Base-by-base conservation (phyloP, 2,329 filamentous ascomycete species). In the Achaetomium macrosporum region DNA sequence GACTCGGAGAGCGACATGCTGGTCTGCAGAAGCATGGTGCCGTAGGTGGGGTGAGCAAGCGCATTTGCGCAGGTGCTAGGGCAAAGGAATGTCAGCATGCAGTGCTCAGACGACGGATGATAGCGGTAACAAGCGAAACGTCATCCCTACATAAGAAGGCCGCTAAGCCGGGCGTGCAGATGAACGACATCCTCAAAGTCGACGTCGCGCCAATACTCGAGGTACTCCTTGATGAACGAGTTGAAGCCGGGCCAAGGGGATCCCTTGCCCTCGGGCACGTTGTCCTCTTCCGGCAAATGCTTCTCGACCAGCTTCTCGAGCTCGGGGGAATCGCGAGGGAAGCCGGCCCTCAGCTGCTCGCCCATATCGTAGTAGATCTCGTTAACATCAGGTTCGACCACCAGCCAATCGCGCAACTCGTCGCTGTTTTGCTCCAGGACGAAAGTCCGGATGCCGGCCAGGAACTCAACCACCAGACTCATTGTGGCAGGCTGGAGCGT, bases 1-100 rank as follows among this genome's bases (percentile, higher is more conserved):
- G 89, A 83, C 60, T 87, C 83, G 31, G 88, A 92, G 49, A 95
- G 80, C 30, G 87, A 86, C 62, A 96, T 84, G 65, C 90, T 88
- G 3, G 89, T 90, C 40, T 89, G 85, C 39, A 96, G 81, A 62
- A 96, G 82, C 63, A 96, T 79, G 30, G 85, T 80, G 31, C 92
- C 92, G 66, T 90, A 84, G 12, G 83, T 84, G 1, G 86, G 83
- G 63, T 96, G 86, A 7, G 84, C 82, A 44, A 96, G 81, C 0
- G 91, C 90, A 17, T 87, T 87, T 25, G 90, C 87, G 61, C 87
- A 93, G 62, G 90, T 86, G 64, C 89, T 92, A 47, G 12, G 29
- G n/a, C 19, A 43, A 11, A 4, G 8, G 39, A 7, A 17, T 17
- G 30, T 31, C 20, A 47, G 44, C 12, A 35, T 33, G 20, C 19